These are phyloP conservation scores for Pittosporum tobira DNA, from an alignment of 129 eudicot genomes.

Conservation along the genomic window DNA sequence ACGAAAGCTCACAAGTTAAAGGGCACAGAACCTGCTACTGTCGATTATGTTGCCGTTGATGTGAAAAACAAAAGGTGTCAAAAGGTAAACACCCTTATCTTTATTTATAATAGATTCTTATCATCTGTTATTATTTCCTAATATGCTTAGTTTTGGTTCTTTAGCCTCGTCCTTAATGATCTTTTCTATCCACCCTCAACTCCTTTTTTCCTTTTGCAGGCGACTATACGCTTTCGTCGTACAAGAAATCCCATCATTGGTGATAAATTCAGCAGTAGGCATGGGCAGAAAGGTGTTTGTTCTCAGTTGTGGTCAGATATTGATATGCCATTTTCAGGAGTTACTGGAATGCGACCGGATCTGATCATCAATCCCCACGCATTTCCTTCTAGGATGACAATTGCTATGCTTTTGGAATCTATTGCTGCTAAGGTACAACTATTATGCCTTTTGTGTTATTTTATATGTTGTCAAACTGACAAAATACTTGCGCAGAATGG, in stretches of 20 bases:
- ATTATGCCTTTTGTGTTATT: background rate
- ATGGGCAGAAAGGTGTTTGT: slow-evolving; percentile 99
- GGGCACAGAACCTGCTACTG: slow-evolving; percentile 66
- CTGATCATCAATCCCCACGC: slow-evolving; percentile 97
- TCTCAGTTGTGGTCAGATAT: slow-evolving; percentile 90
- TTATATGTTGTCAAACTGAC: background rate
- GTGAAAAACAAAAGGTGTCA: slow-evolving; percentile 54
- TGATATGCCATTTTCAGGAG: slow-evolving; percentile 91
- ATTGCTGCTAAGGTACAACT: slow-evolving; percentile 88
- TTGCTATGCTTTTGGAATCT: slow-evolving; percentile 96
- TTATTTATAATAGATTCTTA: too few species aligned
- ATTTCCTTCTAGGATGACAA: slow-evolving; percentile 97
- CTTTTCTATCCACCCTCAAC: background rate
- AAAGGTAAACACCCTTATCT: slow-evolving; percentile 38
- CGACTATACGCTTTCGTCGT: slow-evolving; percentile 72
- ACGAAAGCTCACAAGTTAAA: slow-evolving; percentile 34
- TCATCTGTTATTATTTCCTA: background rate
- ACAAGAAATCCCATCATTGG: slow-evolving; percentile 85
- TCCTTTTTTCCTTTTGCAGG: slow-evolving; percentile 43
- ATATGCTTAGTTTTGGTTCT: background rate
- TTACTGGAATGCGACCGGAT: slow-evolving; percentile 91
- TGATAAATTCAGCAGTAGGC: slow-evolving; percentile 95
- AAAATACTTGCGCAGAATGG: background rate
- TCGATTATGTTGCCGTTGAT: slow-evolving; percentile 84
- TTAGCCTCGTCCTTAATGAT: background rate